A percentile compares a stretch with the other conserved stretches of the same genome.
phyloP scores from a whole-genome alignment of 768 basidiomycete genomes.

The Vishniacozyma victoriae region DNA sequence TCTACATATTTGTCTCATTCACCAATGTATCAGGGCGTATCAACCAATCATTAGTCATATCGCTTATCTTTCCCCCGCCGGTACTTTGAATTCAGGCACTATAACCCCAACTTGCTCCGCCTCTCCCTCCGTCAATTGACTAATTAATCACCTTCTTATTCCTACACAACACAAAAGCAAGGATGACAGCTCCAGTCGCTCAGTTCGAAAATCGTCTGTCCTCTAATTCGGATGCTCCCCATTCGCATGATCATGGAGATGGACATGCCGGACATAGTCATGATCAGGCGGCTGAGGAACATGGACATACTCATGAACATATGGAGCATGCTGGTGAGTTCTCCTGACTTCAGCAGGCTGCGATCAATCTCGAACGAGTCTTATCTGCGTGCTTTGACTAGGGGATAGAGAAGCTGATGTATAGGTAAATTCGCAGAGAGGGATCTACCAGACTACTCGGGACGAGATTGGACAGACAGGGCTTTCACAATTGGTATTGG shows the following conservation, averaged over 20 bases:
- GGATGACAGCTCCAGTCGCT: no score
- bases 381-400: neutral
- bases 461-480: slow-evolving; percentile 79
- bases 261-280: slow-evolving; percentile 50
- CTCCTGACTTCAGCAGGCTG: neutral
- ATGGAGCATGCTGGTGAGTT: slow-evolving; percentile 74
- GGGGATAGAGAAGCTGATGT: neutral
- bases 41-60: no score
- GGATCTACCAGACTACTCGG: slow-evolving; percentile 80
- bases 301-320: slow-evolving; percentile 92
- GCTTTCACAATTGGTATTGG: slow-evolving; percentile 98
- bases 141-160: no score
- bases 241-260: slow-evolving; percentile 46
- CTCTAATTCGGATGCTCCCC: no score
- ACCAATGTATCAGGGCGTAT: no score
- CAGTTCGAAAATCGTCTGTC: no score
- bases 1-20: no score
- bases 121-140: no score
- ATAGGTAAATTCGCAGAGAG: slow-evolving; percentile 85
- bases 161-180: no score
- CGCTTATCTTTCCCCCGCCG: no score
- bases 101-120: no score
- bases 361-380: neutral
- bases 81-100: no score
- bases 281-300: slow-evolving; percentile 54